phyloP scores from a whole-genome alignment of 2,329 filamentous ascomycete species.

The Aureobasidium sp. region DNA sequence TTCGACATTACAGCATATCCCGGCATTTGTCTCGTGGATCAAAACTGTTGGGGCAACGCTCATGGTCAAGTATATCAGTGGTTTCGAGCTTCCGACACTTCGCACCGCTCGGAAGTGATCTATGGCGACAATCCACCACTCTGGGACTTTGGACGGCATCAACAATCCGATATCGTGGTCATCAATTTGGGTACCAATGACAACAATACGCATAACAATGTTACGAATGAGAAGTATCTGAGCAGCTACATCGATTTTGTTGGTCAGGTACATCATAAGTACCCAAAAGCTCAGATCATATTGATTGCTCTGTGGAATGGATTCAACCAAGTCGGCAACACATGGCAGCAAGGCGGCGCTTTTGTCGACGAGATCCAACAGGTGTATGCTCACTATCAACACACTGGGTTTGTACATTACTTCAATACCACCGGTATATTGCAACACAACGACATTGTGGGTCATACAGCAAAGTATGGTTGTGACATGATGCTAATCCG shows the following conservation, averaged over 20 bases:
- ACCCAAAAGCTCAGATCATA: slow-evolving; percentile 38
- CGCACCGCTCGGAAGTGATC: slow-evolving; percentile 38
- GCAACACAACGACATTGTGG: slow-evolving; percentile 52
- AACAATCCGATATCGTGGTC: slow-evolving; percentile 36
- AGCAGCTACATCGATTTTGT: slow-evolving; percentile 37
- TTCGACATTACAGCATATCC: slow-evolving; percentile 53
- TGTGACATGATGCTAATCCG: not conserved
- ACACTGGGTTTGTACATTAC: slow-evolving; percentile 48
- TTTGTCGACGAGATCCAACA: slow-evolving; percentile 46
- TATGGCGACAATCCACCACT: slow-evolving; percentile 33
- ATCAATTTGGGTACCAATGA: slow-evolving; percentile 45
- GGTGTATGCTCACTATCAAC: slow-evolving; percentile 42
- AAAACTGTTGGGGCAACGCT: slow-evolving; percentile 34
- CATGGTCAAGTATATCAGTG: slow-evolving; percentile 46
- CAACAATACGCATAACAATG: slow-evolving; percentile 35
- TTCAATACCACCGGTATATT: slow-evolving; percentile 56
- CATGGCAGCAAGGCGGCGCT: slow-evolving; percentile 41
- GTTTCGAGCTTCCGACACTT: slow-evolving; percentile 51
- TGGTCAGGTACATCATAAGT: slow-evolving; percentile 34
- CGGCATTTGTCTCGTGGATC: slow-evolving; percentile 51
- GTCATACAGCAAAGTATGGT: not conserved
- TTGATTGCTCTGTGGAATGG: slow-evolving; percentile 47
- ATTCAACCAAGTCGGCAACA: slow-evolving; percentile 47
- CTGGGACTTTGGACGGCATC: slow-evolving; percentile 30
- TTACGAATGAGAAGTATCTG: slow-evolving; percentile 33